Conservation (phyloP, 2,329 filamentous ascomycete species). For the Fusarium udum region DNA sequence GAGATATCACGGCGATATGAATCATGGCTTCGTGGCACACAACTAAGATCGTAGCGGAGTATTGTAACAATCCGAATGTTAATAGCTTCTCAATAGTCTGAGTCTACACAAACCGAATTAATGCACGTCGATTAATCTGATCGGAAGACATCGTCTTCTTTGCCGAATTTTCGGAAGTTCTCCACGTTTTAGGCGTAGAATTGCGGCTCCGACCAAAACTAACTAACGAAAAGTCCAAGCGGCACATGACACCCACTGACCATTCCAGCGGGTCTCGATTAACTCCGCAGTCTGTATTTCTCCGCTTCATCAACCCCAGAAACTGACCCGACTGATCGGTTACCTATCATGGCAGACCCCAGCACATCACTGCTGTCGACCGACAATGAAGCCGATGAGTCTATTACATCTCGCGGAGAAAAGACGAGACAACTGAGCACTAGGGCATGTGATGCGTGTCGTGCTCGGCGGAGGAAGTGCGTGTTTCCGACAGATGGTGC, state of each 20-base stretch:
- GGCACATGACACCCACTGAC: not conserved
- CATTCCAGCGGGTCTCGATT: not conserved
- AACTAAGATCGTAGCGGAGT: too few relatives aligned
- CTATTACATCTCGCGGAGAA: not conserved
- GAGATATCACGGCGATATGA: too few relatives aligned
- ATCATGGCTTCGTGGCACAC: too few relatives aligned
- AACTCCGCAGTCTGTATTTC: not conserved
- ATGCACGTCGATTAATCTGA: not conserved
- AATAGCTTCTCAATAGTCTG: too few relatives aligned
- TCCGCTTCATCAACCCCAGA: slow-evolving; percentile 2
- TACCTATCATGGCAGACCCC: not conserved
- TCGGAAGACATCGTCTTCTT: not conserved
- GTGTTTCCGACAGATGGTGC: not conserved
- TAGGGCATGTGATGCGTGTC: not conserved
- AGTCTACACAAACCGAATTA: rapidly evolving
- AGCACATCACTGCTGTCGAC: not conserved
- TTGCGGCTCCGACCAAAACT: not conserved
- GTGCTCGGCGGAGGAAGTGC: slow-evolving; percentile 5
- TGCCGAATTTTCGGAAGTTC: not conserved
- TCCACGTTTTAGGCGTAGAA: not conserved
- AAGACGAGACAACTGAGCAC: not conserved
- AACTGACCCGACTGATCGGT: not conserved
- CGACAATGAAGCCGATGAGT: not conserved
- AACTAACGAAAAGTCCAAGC: not conserved
- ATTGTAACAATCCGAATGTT: rapidly evolving